These are phyloP conservation scores for Pachyrhizus erosus DNA, from an alignment of 306 rosid species.

Conservation along the genomic window DNA sequence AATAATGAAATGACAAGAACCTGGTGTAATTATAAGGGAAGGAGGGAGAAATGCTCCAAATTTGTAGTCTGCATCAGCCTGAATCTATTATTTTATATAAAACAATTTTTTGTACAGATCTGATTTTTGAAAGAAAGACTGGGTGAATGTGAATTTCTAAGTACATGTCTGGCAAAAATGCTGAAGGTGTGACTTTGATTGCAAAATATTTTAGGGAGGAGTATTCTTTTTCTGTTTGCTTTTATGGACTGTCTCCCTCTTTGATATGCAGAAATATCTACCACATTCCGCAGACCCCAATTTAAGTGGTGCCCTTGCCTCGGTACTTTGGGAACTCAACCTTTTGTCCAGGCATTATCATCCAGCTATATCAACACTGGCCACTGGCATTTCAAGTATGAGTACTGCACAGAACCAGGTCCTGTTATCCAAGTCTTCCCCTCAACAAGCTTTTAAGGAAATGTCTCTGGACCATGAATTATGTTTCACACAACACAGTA, in stretches of 20 bases:
- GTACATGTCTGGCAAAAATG: background rate
- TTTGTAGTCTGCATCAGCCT: constrained; percentile 3
- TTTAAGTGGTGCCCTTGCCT: constrained; percentile 95
- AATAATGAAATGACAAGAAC: constrained; percentile 1
- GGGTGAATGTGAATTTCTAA: constrained; percentile 1
- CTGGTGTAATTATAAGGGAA: background rate
- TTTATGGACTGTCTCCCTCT: constrained; percentile 15
- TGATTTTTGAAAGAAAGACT: constrained; percentile 12
- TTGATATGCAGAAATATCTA: constrained; percentile 77
- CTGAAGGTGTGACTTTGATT: constrained; percentile 1
- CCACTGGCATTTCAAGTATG: constrained; percentile 70
- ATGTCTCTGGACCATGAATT: constrained; percentile 70
- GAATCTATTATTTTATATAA: background rate
- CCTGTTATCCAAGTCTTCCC: constrained; percentile 62
- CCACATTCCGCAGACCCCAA: constrained; percentile 86
- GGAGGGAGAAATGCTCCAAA: background rate
- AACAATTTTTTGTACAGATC: background rate
- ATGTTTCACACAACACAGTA: constrained; percentile 52
- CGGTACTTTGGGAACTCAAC: constrained; percentile 94
- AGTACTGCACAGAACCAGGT: constrained; percentile 64
- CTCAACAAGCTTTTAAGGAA: constrained; percentile 78
- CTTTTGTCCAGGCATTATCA: constrained; percentile 83
- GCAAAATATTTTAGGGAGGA: background rate
- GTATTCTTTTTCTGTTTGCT: background rate
- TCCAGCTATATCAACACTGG: constrained; percentile 73